Evolutionary conservation across 1,284 basidiomycete genomes (phyloP).

Genomic region (Lentinus polychrous): DNA sequence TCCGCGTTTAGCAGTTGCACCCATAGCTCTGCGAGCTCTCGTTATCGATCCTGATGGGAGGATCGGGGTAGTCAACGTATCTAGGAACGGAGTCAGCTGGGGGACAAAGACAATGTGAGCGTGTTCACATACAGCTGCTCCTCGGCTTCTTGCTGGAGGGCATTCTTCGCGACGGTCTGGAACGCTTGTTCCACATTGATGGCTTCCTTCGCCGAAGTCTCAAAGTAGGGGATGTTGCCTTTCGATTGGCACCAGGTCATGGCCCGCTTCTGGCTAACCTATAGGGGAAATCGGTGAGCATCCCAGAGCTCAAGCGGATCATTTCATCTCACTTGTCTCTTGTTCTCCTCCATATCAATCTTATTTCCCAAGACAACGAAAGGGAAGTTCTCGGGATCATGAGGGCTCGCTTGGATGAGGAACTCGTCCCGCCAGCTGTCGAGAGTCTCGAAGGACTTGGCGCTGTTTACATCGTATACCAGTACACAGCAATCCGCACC

Average conservation of each 20-base stretch:
- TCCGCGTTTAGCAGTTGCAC: slow-evolving; percentile 72
- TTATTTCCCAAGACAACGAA: slow-evolving; percentile 99
- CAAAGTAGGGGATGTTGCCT: slow-evolving; percentile 99
- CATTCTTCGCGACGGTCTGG: slow-evolving; percentile 99
- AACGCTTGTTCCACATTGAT: slow-evolving; percentile 99
- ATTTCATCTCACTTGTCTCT: slow-evolving; percentile 92
- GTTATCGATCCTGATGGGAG: slow-evolving; percentile 91
- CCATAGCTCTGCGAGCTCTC: slow-evolving; percentile 89
- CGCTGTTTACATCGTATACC: slow-evolving; percentile 98
- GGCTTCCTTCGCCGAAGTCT: slow-evolving; percentile 99
- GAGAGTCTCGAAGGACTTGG: slow-evolving; percentile 96
- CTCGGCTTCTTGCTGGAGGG: slow-evolving; percentile 94
- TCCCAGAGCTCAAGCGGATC: not conserved
- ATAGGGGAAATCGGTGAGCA: not conserved
- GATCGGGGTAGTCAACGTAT: slow-evolving; percentile 96
- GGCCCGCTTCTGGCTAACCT: slow-evolving; percentile 99
- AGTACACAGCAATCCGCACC: slow-evolving; percentile 99
- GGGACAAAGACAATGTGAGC: slow-evolving; percentile 1
- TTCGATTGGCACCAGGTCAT: slow-evolving; percentile 99
- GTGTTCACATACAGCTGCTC: slow-evolving; percentile 80
- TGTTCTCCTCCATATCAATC: slow-evolving; percentile 99
- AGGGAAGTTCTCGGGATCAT: slow-evolving; percentile 98
- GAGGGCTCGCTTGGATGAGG: slow-evolving; percentile 95
- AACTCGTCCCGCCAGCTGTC: slow-evolving; percentile 98
- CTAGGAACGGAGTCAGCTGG: slow-evolving; percentile 33